Conservation (phyloP, 495 filamentous ascomycete species). For the Lepidopterella palustris region DNA sequence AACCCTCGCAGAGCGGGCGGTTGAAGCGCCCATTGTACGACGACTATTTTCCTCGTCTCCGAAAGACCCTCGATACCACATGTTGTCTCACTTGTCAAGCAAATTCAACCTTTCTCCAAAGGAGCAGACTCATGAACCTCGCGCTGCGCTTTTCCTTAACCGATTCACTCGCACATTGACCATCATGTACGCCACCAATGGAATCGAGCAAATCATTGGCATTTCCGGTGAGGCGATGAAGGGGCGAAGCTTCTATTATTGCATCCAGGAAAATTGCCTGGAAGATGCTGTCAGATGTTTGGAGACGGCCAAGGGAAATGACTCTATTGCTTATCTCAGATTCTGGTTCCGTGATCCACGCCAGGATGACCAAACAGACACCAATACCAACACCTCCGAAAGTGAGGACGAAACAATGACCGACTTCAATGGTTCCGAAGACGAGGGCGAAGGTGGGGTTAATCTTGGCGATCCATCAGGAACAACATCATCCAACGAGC, state of each 20-base stretch:
- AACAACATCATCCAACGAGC: background rate
- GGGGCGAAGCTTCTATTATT: constrained; percentile 73
- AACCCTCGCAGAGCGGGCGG: constrained; percentile 56
- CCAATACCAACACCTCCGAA: constrained; percentile 23
- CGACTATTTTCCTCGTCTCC: constrained; percentile 75
- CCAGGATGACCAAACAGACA: constrained; percentile 39
- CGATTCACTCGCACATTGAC: constrained; percentile 76
- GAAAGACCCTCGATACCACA: constrained; percentile 81
- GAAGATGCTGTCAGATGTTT: constrained; percentile 68
- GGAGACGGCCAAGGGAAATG: constrained; percentile 84
- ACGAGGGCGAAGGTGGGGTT: constrained; percentile 26
- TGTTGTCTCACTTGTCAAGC: constrained; percentile 76
- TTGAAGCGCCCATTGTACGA: constrained; percentile 73
- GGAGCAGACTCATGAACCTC: constrained; percentile 61
- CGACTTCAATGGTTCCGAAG: constrained; percentile 32
- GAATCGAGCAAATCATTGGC: constrained; percentile 65
- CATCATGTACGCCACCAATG: constrained; percentile 81
- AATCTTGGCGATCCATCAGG: background rate
- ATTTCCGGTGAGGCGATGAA: constrained; percentile 57
- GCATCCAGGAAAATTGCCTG: constrained; percentile 70
- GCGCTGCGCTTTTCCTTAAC: constrained; percentile 81
- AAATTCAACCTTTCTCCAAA: constrained; percentile 67
- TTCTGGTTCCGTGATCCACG: constrained; percentile 79
- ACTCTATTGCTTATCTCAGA: constrained; percentile 88
- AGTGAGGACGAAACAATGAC: constrained; percentile 40